These are phyloP conservation scores for Aspergillus ruber DNA, from an alignment of 2,329 filamentous ascomycete species.

Conservation along the genomic window DNA sequence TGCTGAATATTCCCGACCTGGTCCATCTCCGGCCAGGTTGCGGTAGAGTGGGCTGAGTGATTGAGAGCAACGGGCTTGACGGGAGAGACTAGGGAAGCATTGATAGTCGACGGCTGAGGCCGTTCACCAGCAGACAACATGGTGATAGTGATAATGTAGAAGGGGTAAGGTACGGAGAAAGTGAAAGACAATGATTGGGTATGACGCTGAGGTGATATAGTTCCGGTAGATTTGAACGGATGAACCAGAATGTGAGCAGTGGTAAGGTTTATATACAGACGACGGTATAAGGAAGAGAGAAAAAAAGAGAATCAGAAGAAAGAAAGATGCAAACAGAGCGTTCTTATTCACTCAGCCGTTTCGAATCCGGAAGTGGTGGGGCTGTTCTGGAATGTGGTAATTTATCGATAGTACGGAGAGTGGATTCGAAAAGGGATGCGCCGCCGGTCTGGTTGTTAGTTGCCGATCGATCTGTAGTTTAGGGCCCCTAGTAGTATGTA, in stretches of 20 bases:
- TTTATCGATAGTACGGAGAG: background rate
- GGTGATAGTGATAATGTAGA: slow-evolving; percentile 9
- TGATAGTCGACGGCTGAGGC: slow-evolving; percentile 18
- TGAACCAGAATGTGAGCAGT: background rate
- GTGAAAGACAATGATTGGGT: slow-evolving; percentile 4
- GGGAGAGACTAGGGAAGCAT: slow-evolving; percentile 16
- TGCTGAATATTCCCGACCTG: slow-evolving; percentile 45
- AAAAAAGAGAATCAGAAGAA: slow-evolving; percentile 1
- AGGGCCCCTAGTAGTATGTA: background rate
- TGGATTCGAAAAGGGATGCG: slow-evolving; percentile 3
- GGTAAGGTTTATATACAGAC: background rate
- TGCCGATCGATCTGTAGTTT: slow-evolving; percentile 15
- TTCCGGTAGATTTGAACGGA: background rate
- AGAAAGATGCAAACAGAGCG: background rate
- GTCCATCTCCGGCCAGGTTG: slow-evolving; percentile 9
- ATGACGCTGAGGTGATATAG: slow-evolving; percentile 12
- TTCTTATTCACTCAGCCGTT: too few species aligned
- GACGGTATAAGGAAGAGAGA: slow-evolving; percentile 1
- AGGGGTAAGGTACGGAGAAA: slow-evolving; percentile 2
- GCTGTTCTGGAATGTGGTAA: background rate
- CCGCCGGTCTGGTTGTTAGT: slow-evolving; percentile 24
- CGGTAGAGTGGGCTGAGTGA: slow-evolving; percentile 8
- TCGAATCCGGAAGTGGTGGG: background rate
- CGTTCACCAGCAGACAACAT: slow-evolving; percentile 39
- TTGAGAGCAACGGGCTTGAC: slow-evolving; percentile 15